Evolutionary conservation across 768 basidiomycete genomes (phyloP), one percentile per base, ranked within the genome.

Genomic region (Pholiota conissans): DNA sequence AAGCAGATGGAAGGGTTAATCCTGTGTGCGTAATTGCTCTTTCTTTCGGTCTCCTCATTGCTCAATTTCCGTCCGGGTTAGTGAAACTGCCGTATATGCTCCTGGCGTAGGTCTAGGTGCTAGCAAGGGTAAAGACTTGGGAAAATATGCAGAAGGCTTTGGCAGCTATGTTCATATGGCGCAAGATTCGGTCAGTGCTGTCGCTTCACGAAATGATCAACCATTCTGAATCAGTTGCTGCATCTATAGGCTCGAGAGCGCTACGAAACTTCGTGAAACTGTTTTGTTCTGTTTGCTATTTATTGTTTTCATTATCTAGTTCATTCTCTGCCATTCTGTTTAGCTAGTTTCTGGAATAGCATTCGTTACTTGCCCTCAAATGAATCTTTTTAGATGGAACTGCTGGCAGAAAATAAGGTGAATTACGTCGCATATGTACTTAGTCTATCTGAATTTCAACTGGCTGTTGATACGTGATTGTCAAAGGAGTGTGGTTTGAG

Each of bases 101-200:
- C 85, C 88, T 61, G 91, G 95, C 2, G 94, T 86, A 22, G 95
- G 95, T 2, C 75, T 98, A 10, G 95, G 95, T n/a, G 94, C 95
- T 0, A 87, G 89, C 68, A 96, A 94, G 75, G 92, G 87, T 58
- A 91, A 87, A 68, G 93, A 93, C 54, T 74, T 93, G 55, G 84
- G 84, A 51, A 88, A 89, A 69, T 85, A 84, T 61, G 73, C 84
- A 3, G 86, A 88, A 61, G 86, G 85, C 20, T 84, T 87, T 63
- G 71, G 82, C 35, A 86, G 84, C 59, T 91, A 91, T 70, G 84
- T 89, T 39, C 76, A 85, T 52, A 84, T 88, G 83, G 86, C 81
- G 47, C 84, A 89, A 67, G 87, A 90, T 69, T 80, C 84, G 70
- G 87, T 89, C 69, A 76, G 76, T 71, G 39, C 46, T 8, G 56